Base-by-base conservation (phyloP, 2,329 filamentous ascomycete genomes). In the Xylaria sp. region DNA sequence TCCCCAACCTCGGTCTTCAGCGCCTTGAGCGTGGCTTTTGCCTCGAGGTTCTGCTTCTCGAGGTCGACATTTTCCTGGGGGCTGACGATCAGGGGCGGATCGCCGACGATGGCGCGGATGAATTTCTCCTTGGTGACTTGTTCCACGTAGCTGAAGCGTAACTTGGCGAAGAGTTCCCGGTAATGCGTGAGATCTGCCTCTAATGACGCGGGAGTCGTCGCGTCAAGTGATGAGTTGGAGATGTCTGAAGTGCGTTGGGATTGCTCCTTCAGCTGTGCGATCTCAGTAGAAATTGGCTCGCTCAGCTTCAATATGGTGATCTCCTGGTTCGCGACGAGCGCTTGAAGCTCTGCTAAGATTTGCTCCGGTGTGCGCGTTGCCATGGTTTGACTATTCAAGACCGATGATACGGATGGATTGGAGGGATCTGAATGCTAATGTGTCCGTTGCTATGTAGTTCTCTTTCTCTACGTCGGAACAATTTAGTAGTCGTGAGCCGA, bases 121-220 rank as follows among this genome's bases (percentile, higher is more conserved):
- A 97, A 98, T 73, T 97, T 96, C 76, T 99, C 95, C 78, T 98
- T 99, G 44, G 94, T 98, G 65, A 98, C 93, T 81, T 98, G 95
- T 78, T 99, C 95, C 70, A 97, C 90, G 78, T 98, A 98, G 67
- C 91, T 96, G 81, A 98, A 98, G 69, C 94, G 92, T 38, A 98
- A 84, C 79, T 99, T 98, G 41, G 92, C 90, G 77, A 98, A 99
- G 19, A 98, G 86, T 77, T 97, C 93, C 79, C 91, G 92, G 80
- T 98, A 97, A 77, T 98, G 93, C 29, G 85, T 82, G 27, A 98
- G 83, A 76, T 98, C 94, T 27, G 91, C 91, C 66, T 91, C 88
- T 7, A 98, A 82, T 17, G 89, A 89, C 15, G 90, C 85, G 0
- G 93, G 92, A 9, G 88, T 91, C 17, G 87, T 86, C 63, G 84